Evolutionary conservation across 1,284 basidiomycete species (phyloP).

Genomic region (Marasmius oreades): DNA sequence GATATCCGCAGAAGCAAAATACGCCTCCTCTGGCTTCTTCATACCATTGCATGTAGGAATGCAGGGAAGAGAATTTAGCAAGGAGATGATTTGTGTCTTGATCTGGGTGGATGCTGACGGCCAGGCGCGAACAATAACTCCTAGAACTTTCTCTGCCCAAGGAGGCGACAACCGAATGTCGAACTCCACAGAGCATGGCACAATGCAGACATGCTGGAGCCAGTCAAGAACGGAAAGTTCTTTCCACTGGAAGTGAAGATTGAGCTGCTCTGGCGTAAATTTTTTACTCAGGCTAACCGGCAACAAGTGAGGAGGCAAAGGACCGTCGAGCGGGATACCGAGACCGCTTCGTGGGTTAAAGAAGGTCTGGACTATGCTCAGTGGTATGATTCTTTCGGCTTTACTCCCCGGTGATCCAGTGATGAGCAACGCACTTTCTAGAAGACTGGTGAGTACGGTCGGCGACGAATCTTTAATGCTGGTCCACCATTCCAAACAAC

Average conservation of each 20-base stretch:
- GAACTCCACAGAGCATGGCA: conserved; percentile 45
- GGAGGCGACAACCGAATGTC: conserved; percentile 67
- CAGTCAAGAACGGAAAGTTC: conserved; percentile 81
- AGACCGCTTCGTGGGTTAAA: conserved; percentile 64
- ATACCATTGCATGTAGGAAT: conserved; percentile 86
- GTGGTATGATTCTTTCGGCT: conserved; percentile 58
- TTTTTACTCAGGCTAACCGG: conserved; percentile 68
- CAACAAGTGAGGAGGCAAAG: conserved; percentile 76
- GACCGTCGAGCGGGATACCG: conserved; percentile 77
- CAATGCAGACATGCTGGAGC: conserved; percentile 64
- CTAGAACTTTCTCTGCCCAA: conserved; percentile 85
- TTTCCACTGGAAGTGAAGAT: conserved; percentile 70
- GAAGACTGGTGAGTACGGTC: conserved; percentile 43
- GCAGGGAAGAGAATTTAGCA: conserved; percentile 67
- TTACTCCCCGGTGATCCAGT: conserved; percentile 33
- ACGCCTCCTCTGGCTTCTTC: conserved; percentile 73
- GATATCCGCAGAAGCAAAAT: conserved; percentile 85
- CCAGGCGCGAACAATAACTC: conserved; percentile 76
- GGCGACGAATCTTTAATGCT: conserved; percentile 48
- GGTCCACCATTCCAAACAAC: conserved; percentile 91
- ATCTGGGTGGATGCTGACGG: conserved; percentile 57
- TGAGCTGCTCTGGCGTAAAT: conserved; percentile 57
- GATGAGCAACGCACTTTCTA: conserved; percentile 68
- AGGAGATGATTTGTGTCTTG: conserved; percentile 53
- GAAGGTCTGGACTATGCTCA: conserved; percentile 71